A percentile compares a stretch with the other conserved stretches of the same genome.
Evolutionary conservation across 768 basidiomycete species (phyloP).

Genomic region (Mrakia gelida): DNA sequence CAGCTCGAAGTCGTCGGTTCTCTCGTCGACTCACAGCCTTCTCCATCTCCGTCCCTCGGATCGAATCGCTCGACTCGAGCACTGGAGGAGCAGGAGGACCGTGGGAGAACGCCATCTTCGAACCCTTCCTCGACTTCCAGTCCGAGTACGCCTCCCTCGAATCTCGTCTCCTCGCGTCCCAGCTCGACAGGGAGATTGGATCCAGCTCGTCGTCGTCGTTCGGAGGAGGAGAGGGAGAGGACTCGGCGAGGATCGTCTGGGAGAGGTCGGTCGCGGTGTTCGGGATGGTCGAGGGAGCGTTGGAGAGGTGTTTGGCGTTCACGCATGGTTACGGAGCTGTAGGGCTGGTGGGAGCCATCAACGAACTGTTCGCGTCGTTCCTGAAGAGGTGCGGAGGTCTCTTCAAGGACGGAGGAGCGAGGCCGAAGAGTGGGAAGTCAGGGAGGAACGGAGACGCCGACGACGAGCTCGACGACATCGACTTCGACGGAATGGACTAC

Average conservation of each 20-base stretch:
- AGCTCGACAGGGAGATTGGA: conserved; percentile 21
- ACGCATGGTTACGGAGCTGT: conserved; percentile 83
- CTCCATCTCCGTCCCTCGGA: conserved; percentile 33
- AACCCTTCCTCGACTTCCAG: conserved; percentile 90
- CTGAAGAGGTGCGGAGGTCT: conserved; percentile 44
- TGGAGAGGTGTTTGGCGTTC: conserved; percentile 67
- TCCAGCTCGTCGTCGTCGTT: not conserved
- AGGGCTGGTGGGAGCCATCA: conserved; percentile 69
- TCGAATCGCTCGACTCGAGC: conserved; percentile 40
- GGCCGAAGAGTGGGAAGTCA: conserved; percentile 25
- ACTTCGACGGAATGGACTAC: conserved; percentile 68
- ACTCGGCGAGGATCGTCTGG: conserved; percentile 58
- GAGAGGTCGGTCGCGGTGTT: conserved; percentile 75
- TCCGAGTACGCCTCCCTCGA: conserved; percentile 77
- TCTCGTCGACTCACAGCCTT: conserved; percentile 29
- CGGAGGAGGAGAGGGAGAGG: conserved; percentile 30
- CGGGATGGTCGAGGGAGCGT: conserved; percentile 70
- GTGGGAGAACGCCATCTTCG: conserved; percentile 90
- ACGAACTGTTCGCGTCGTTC: conserved; percentile 66
- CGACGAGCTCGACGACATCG: conserved; percentile 46
- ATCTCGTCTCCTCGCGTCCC: conserved; percentile 55
- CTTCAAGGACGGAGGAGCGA: conserved; percentile 22
- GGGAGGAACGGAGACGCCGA: not conserved
- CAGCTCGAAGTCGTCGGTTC: conserved; percentile 30
- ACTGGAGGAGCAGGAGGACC: conserved; percentile 30